phyloP scores from a whole-genome alignment of 2,329 filamentous ascomycete species.

The Fonsecaea erecta region DNA sequence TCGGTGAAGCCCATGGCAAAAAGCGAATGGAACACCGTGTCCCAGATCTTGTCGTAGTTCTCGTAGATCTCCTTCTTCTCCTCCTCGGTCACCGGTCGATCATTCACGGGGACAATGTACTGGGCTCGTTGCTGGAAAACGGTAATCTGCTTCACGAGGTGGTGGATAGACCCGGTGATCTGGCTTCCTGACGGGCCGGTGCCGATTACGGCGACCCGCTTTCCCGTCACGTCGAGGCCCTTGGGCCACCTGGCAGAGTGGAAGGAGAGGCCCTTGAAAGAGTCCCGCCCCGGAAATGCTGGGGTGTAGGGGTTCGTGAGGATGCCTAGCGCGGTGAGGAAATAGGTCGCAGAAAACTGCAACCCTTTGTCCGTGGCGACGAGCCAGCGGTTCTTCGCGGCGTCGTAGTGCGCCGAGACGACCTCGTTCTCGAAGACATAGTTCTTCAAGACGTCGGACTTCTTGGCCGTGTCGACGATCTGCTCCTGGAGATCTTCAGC shows the following conservation, averaged over 20 bases:
- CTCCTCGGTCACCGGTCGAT: conserved; percentile 51
- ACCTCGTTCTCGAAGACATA: conserved; percentile 52
- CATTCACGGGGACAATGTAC: conserved; percentile 64
- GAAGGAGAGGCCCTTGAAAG: conserved; percentile 62
- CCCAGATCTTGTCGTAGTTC: conserved; percentile 22
- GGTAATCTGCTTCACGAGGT: conserved; percentile 56
- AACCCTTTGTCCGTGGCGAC: conserved; percentile 49
- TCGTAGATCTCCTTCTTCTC: conserved; percentile 51
- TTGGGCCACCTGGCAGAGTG: conserved; percentile 63
- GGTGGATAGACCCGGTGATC: conserved; percentile 63
- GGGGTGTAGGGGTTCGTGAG: conserved; percentile 65
- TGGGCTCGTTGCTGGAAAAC: conserved; percentile 68
- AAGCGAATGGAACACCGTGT: conserved; percentile 52
- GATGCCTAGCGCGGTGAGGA: conserved; percentile 55
- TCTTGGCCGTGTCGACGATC: conserved; percentile 53
- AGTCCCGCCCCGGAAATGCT: conserved; percentile 62
- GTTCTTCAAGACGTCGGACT: conserved; percentile 50
- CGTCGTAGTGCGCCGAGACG: conserved; percentile 47
- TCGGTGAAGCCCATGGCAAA: conserved; percentile 63
- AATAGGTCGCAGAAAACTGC: conserved; percentile 46
- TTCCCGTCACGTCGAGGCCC: conserved; percentile 59
- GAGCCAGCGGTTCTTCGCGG: conserved; percentile 46
- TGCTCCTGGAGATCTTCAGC: conserved; percentile 51
- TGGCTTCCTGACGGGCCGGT: conserved; percentile 69
- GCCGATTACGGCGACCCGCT: conserved; percentile 66